These are phyloP conservation scores for Hevea brasiliensis DNA, from an alignment of 345 rosid genomes.

Conservation along the genomic window DNA sequence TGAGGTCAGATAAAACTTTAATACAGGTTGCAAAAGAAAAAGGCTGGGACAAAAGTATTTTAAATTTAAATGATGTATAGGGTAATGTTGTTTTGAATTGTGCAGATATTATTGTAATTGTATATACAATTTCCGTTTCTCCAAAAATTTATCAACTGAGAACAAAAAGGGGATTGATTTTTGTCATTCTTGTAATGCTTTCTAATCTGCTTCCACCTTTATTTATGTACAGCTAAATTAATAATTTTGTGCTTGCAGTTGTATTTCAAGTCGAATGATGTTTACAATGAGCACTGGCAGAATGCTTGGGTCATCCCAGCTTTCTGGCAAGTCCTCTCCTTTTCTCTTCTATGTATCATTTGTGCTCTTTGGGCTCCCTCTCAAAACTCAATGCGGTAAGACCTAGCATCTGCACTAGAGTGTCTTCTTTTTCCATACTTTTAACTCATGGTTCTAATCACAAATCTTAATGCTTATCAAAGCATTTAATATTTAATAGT, in stretches of 20 bases:
- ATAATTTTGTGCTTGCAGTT: conserved; percentile 51
- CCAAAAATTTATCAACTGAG: not conserved
- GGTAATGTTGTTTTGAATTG: not conserved
- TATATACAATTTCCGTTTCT: not conserved
- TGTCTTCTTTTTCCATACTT: not conserved
- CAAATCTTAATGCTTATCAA: not conserved
- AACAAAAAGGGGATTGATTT: not conserved
- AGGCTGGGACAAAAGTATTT: not conserved
- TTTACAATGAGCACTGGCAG: conserved; percentile 92
- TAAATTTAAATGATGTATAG: not conserved
- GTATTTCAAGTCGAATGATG: conserved; percentile 85
- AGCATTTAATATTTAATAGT: not conserved
- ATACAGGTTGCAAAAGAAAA: not conserved
- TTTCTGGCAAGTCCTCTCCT: conserved; percentile 90
- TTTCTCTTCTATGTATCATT: conserved; percentile 76
- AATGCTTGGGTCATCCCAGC: conserved; percentile 95
- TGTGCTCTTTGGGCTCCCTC: conserved; percentile 98
- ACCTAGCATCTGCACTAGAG: not conserved
- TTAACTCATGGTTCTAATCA: not conserved
- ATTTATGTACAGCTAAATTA: not conserved
- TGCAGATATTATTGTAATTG: not conserved
- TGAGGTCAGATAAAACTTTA: not conserved
- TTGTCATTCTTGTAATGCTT: not conserved
- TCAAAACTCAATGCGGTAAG: conserved; percentile 77
- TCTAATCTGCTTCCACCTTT: not conserved